A percentile compares a stretch with the other conserved stretches of the same genome.
phyloP scores from a whole-genome alignment of 495 filamentous ascomycete species.

The Aspergillus nanangensis region DNA sequence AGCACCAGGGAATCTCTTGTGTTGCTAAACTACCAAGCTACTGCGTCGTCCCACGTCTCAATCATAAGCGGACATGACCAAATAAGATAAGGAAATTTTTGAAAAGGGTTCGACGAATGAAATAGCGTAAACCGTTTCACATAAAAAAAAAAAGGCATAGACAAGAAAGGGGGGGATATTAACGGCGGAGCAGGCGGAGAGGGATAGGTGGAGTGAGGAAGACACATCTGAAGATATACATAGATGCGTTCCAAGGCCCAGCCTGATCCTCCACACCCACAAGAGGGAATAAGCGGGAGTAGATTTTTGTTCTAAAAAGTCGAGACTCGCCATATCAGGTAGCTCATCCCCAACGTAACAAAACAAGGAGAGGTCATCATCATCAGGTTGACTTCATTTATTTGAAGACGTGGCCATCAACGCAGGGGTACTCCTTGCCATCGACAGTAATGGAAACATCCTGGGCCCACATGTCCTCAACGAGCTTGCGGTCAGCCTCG shows the following conservation, averaged over 20 bases:
- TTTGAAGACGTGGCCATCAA: slow-evolving; percentile 98
- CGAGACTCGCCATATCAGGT: too few species aligned
- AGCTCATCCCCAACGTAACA: slow-evolving; percentile 1
- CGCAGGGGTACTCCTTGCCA: slow-evolving; percentile 75
- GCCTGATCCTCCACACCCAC: too few species aligned
- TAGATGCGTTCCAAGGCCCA: too few species aligned
- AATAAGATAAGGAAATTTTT: slow-evolving; percentile 9
- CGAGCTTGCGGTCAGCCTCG: slow-evolving; percentile 73
- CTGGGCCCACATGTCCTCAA: slow-evolving; percentile 85
- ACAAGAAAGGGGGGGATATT: slow-evolving; percentile 8
- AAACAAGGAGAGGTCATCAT: slow-evolving; percentile 2
- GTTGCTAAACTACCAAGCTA: slow-evolving; percentile 7
- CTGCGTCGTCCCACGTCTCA: slow-evolving; percentile 7
- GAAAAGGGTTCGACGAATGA: slow-evolving; percentile 6
- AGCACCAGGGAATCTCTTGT: not conserved
- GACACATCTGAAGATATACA: not conserved
- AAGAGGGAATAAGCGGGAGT: too few species aligned
- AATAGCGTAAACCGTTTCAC: slow-evolving; percentile 12
- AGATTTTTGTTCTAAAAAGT: slow-evolving; percentile 4
- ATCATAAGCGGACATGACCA: slow-evolving; percentile 11
- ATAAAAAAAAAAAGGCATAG: slow-evolving; percentile 2
- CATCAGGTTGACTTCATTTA: slow-evolving; percentile 47
- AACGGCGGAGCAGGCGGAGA: slow-evolving; percentile 1
- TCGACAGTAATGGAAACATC: slow-evolving; percentile 73
- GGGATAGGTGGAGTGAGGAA: not conserved